A percentile compares a stretch with the other conserved stretches of the same genome.
These are phyloP conservation scores for Caloboletus inedulis DNA, from an alignment of 1,284 basidiomycete species.

Conservation along the genomic window DNA sequence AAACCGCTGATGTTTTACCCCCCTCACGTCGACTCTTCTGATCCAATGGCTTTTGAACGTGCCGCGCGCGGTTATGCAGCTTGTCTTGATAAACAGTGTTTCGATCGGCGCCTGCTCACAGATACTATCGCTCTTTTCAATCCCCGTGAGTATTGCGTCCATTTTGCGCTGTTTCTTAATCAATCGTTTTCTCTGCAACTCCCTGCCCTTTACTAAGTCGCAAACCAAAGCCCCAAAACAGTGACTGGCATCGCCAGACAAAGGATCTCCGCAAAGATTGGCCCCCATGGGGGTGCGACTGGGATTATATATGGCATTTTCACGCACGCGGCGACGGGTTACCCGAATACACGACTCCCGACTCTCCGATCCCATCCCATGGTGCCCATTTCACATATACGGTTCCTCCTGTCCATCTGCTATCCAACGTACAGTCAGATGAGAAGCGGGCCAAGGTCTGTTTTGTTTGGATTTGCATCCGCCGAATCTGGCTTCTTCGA, in stretches of 20 bases:
- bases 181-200: too few relatives aligned
- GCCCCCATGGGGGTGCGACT: conserved; percentile 5
- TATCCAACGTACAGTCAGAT: conserved; percentile 3
- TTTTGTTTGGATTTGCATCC: conserved; percentile 6
- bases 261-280: neutral
- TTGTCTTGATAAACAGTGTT: neutral
- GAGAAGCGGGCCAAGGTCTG: conserved; percentile 1
- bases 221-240: neutral
- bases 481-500: neutral
- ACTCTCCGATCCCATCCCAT: neutral
- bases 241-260: neutral
- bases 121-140: too few relatives aligned
- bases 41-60: neutral
- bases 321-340: neutral
- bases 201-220: too few relatives aligned
- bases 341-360: neutral
- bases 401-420: neutral
- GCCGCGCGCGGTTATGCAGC: neutral
- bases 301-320: conserved; percentile 6
- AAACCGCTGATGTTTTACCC: conserved; percentile 9
- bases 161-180: too few relatives aligned
- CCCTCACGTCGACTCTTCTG: neutral
- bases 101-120: neutral
- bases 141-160: too few relatives aligned
- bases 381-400: conserved; percentile 1